Evolutionary conservation across 106 monocot genomes (phyloP), one percentile per base, ranked within the genome.

Genomic region (Apostasia ramifera): DNA sequence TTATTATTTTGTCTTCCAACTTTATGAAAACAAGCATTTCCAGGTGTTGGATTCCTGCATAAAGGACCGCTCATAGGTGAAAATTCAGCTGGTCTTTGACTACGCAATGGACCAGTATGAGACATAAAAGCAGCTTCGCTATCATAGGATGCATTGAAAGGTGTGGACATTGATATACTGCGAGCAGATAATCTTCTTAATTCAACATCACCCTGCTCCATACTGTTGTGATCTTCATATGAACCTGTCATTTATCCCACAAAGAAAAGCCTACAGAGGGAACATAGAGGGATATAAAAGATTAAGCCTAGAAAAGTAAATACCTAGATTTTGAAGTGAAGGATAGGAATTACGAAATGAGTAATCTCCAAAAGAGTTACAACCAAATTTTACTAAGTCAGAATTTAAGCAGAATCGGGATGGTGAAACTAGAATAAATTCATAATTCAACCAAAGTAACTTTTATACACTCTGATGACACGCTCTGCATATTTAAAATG

Each of bases 91-190:
- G 68, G 65, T n/a, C 59, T 76, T 66, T 74, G 79, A 59, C 44
- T 38, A 38, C 53, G 47, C 53, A 86, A 49, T 59, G 86, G 79
- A 40, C 82, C 79, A 45, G 82, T 86, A 73, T 76, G 82, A 44
- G 70, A 73, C 6, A 86, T 39, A 67, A 71, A 76, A 55, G 79
- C 37, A 40, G 76, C 82, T 40, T 67, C 72, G 45, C 67, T 66
- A 51, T 75, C 74, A 62, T 70, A 65, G 42, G 61, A 68, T 53
- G 73, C 71, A 54, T 61, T 79, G 3, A 51, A 49, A 57, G 79
- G 73, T 55, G 73, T 69, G 44, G 76, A 73, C 79, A 86, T 72
- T 69, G 86, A 86, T 50, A 73, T 13, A 70, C 79, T 79, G 46
- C 82, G 79, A 57, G 68, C 51, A 53, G 76, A 53, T 52, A 79